phyloP scores from a whole-genome alignment of 106 monocot genomes.

The Apostasia ramifera region DNA sequence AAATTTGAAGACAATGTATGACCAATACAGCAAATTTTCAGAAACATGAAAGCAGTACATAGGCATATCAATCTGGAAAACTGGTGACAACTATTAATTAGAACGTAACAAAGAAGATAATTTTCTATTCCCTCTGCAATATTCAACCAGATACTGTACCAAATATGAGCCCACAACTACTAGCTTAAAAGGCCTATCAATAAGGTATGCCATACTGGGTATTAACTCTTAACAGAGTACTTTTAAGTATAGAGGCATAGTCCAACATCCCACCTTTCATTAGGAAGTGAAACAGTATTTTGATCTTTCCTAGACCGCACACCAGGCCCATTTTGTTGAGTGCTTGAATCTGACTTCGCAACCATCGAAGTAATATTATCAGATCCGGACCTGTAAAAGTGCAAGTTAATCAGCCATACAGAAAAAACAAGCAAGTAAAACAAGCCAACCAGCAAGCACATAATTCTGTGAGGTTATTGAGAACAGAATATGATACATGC shows the following conservation, averaged over 20 bases:
- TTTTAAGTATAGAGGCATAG: constrained; percentile 21
- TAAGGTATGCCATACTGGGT: constrained; percentile 28
- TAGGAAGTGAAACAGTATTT: constrained; percentile 23
- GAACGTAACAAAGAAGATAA: too few relatives aligned
- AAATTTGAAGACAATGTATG: background rate
- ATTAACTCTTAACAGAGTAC: constrained; percentile 13
- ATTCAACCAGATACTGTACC: background rate
- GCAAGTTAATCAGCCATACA: background rate
- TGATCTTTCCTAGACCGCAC: constrained; percentile 39
- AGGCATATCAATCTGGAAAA: too few relatives aligned
- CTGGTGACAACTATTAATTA: too few relatives aligned
- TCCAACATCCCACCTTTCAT: constrained; percentile 32
- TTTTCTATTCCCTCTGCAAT: too few relatives aligned
- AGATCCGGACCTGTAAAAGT: constrained; percentile 38
- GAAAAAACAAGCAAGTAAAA: background rate
- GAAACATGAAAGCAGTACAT: background rate
- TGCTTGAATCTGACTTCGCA: constrained; percentile 21
- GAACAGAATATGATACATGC: too few relatives aligned
- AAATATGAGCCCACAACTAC: background rate
- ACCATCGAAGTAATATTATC: background rate
- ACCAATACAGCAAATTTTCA: background rate
- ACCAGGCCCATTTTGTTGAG: constrained; percentile 24
- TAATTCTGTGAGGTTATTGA: too few relatives aligned
- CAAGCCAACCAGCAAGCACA: too few relatives aligned
- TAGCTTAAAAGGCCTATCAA: background rate